phyloP scores from a whole-genome alignment of 1,284 basidiomycete genomes.

The Austroboletus rostrupii region DNA sequence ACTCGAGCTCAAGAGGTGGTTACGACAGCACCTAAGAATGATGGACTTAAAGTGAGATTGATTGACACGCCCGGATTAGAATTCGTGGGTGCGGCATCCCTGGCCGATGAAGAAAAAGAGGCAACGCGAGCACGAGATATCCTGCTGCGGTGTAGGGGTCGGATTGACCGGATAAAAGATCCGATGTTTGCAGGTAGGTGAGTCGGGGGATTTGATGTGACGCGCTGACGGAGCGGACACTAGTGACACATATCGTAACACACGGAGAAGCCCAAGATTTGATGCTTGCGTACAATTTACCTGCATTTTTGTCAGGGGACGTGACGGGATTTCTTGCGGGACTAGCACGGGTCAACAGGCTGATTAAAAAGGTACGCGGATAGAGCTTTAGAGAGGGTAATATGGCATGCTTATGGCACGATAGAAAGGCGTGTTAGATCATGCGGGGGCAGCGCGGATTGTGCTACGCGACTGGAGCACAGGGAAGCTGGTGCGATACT shows the following conservation, averaged over 20 bases:
- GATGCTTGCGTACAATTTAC: constrained; percentile 86
- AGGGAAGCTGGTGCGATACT: constrained; percentile 79
- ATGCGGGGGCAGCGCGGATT: constrained; percentile 76
- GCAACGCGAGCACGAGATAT: constrained; percentile 62
- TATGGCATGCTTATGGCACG: constrained; percentile 10
- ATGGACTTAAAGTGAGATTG: constrained; percentile 49
- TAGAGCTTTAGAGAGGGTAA: neutral
- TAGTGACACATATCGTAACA: constrained; percentile 68
- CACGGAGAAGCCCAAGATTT: constrained; percentile 78
- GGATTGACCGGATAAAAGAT: constrained; percentile 87
- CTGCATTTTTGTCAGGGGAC: constrained; percentile 75
- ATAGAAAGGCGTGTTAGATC: constrained; percentile 75
- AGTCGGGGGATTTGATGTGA: neutral
- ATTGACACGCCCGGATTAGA: constrained; percentile 86
- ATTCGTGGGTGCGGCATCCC: constrained; percentile 47
- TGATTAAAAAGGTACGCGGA: constrained; percentile 73
- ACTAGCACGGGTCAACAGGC: constrained; percentile 75
- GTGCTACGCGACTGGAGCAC: constrained; percentile 89
- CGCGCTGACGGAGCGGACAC: constrained; percentile 31
- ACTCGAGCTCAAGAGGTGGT: constrained; percentile 62
- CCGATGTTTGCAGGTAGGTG: constrained; percentile 68
- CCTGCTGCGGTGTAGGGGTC: constrained; percentile 75
- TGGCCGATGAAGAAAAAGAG: constrained; percentile 36
- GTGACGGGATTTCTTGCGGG: constrained; percentile 76
- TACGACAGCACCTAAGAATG: constrained; percentile 35